phyloP scores from a whole-genome alignment of 2,329 filamentous ascomycete species.

The Botrytis porri region DNA sequence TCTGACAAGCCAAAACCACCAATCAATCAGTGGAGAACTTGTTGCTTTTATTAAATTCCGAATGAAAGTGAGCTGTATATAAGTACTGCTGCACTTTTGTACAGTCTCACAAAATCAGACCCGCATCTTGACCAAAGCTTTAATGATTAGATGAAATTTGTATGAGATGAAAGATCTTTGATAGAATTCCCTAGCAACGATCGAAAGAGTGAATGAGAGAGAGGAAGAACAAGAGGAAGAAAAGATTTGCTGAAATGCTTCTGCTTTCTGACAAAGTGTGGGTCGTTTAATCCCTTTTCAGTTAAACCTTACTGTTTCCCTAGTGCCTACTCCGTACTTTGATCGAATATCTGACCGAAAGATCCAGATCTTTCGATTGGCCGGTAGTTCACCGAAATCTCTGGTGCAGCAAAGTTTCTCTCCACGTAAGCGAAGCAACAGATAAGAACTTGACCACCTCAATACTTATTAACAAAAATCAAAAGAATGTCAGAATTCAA shows the following conservation, averaged over 20 bases:
- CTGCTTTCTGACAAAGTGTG: background rate
- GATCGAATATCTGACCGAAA: background rate
- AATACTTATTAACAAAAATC: background rate
- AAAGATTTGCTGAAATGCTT: background rate
- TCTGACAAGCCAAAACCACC: background rate
- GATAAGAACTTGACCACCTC: background rate
- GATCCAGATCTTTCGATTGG: background rate
- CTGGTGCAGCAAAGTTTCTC: background rate
- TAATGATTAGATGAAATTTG: background rate
- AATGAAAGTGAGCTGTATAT: background rate
- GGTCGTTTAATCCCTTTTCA: background rate
- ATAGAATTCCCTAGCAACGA: too few relatives aligned
- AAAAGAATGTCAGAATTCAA: background rate
- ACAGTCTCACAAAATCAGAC: conserved; percentile 3
- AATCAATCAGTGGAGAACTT: background rate
- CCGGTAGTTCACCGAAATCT: background rate
- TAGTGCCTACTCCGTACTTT: background rate
- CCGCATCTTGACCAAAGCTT: background rate
- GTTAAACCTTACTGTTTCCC: background rate
- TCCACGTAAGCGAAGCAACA: background rate
- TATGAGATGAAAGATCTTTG: background rate
- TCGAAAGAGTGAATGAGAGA: background rate
- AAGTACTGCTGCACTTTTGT: conserved; percentile 6
- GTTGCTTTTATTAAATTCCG: background rate
- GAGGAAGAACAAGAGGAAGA: background rate